phyloP scores from a whole-genome alignment of 1,284 basidiomycete species.

The Singerocomus inundabilis region DNA sequence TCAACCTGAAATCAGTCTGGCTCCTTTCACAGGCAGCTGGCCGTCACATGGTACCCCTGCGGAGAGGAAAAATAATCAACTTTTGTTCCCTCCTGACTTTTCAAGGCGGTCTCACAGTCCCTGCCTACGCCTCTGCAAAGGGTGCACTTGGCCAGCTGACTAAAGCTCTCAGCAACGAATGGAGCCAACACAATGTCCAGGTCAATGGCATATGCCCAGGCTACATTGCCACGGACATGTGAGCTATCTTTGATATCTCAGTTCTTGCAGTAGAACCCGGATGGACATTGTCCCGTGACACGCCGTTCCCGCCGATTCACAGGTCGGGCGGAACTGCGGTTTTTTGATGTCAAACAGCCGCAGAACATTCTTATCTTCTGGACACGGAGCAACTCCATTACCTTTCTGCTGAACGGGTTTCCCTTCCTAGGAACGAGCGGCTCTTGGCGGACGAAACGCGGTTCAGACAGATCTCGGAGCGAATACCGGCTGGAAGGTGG shows the following conservation, averaged over 20 bases:
- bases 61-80: conserved; percentile 81
- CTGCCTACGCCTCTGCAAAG: conserved; percentile 91
- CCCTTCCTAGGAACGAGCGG: conserved; percentile 65
- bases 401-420: conserved; percentile 23
- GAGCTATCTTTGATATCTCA: conserved; percentile 32
- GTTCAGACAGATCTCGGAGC: conserved; percentile 85
- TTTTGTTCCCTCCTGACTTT: conserved; percentile 77
- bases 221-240: conserved; percentile 91
- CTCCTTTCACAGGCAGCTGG: conserved; percentile 76
- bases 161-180: conserved; percentile 61
- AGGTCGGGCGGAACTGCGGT: conserved; percentile 4
- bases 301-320: conserved; percentile 2
- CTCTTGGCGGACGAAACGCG: conserved; percentile 73
- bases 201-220: conserved; percentile 92
- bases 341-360: conserved; percentile 3
- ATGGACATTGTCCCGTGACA: conserved; percentile 4
- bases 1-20: conserved; percentile 80
- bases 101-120: conserved; percentile 80
- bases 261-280: not conserved
- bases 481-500: conserved; percentile 92
- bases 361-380: conserved; percentile 8
- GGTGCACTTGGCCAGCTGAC: conserved; percentile 84
- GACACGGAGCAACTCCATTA: conserved; percentile 6
- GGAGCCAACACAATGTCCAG: conserved; percentile 81
- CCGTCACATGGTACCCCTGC: conserved; percentile 73